Conservation (phyloP, 2,329 filamentous ascomycete species). For the Fusarium redolens region DNA sequence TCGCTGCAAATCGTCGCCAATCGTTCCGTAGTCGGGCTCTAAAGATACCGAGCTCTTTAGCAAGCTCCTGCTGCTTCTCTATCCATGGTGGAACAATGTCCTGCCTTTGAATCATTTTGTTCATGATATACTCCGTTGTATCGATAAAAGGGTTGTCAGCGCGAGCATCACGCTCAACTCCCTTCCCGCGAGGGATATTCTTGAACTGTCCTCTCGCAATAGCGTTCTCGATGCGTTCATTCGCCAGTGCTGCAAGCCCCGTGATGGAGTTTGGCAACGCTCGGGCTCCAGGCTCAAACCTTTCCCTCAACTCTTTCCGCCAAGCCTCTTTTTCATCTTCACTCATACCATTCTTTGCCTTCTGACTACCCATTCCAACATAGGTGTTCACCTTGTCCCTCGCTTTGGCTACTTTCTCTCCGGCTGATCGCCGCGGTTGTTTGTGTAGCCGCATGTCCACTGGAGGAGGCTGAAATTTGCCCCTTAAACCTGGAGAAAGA, state of each 20-base stretch:
- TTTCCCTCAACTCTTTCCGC: conserved; percentile 79
- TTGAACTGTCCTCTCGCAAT: conserved; percentile 91
- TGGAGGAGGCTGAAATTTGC: conserved; percentile 58
- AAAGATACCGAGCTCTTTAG: conserved; percentile 75
- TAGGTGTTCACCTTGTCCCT: conserved; percentile 68
- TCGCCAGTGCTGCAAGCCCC: conserved; percentile 85
- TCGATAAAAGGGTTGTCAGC: conserved; percentile 91
- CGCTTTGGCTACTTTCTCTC: conserved; percentile 64
- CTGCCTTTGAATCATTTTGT: conserved; percentile 97
- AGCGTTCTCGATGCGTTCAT: conserved; percentile 92
- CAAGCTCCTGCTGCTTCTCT: conserved; percentile 94
- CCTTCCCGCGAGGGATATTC: conserved; percentile 83
- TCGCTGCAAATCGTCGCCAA: conserved; percentile 85
- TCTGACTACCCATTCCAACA: conserved; percentile 60
- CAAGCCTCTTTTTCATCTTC: conserved; percentile 79
- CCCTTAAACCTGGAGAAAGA: conserved; percentile 62
- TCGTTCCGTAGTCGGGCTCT: conserved; percentile 79
- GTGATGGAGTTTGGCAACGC: conserved; percentile 80
- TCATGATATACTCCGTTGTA: conserved; percentile 98
- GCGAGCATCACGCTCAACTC: conserved; percentile 82
- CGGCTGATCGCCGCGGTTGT: conserved; percentile 53
- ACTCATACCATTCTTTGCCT: conserved; percentile 64
- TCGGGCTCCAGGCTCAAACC: conserved; percentile 79
- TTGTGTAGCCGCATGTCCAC: conserved; percentile 65
- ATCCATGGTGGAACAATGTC: conserved; percentile 98